A percentile compares a stretch with the other conserved stretches of the same genome.
Conservation (phyloP, 2,329 filamentous ascomycete genomes). For the Escovopsis sp. region DNA sequence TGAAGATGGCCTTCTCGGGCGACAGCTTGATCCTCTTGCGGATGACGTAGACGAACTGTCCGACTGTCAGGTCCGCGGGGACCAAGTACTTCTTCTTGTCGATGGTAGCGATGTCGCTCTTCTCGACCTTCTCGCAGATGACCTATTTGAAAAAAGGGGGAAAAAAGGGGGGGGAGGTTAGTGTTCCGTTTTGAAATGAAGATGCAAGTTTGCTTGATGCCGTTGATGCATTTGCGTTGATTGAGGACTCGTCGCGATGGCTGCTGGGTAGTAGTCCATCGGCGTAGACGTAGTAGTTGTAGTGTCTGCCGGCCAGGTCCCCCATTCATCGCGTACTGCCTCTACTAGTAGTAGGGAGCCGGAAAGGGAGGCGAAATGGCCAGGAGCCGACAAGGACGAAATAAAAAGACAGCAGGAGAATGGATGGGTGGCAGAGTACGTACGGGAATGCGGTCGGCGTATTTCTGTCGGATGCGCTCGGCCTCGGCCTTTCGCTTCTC, state of each 20-base stretch:
- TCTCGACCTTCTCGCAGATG: constrained; percentile 99
- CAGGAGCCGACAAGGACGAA: background rate
- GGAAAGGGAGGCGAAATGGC: background rate
- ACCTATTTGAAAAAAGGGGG: constrained; percentile 41
- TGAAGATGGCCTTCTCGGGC: constrained; percentile 99
- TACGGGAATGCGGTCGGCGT: constrained; percentile 95
- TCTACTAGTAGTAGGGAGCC: background rate
- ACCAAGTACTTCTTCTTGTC: constrained; percentile 99
- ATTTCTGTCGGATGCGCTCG: constrained; percentile 98
- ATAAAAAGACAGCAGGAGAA: background rate
- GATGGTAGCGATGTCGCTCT: constrained; percentile 97
- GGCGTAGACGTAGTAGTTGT: too few relatives aligned
- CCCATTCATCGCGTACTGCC: too few relatives aligned
- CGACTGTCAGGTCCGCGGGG: constrained; percentile 91
- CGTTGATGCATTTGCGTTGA: too few relatives aligned
- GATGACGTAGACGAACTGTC: constrained; percentile 99
- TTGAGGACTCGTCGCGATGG: too few relatives aligned
- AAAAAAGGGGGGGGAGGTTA: background rate
- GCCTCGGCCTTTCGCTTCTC: constrained; percentile 99
- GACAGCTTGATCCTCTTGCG: constrained; percentile 99
- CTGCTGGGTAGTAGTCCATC: background rate
- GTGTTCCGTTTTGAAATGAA: background rate
- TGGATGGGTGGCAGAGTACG: background rate
- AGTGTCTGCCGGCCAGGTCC: too few relatives aligned
- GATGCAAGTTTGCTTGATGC: too few relatives aligned